phyloP scores from a whole-genome alignment of 805 yeast species.

The Cyberlindnera maritima region DNA sequence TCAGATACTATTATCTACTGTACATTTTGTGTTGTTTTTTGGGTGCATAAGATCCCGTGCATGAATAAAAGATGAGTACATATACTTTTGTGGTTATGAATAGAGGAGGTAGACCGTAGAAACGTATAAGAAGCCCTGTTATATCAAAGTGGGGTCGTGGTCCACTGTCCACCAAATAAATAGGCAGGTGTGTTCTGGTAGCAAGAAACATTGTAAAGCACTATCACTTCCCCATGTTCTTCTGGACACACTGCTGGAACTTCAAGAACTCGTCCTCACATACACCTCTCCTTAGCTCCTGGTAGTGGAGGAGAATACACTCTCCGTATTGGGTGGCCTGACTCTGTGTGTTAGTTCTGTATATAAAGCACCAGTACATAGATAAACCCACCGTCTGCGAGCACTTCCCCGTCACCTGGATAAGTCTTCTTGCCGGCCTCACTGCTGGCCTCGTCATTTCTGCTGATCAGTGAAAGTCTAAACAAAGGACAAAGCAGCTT shows the following conservation, averaged over 20 bases:
- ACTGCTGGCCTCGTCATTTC: not conserved
- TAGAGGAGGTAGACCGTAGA: no score
- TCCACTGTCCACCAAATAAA: no score
- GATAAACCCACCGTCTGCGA: slow-evolving; percentile 10
- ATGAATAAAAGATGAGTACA: not conserved
- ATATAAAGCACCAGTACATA: no score
- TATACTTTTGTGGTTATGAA: no score
- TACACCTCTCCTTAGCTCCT: slow-evolving; percentile 10
- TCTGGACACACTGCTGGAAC: slow-evolving; percentile 15
- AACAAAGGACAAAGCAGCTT: no score
- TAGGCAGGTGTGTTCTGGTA: no score
- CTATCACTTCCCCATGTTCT: slow-evolving; percentile 7
- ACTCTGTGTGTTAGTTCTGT: not conserved
- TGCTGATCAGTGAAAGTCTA: no score
- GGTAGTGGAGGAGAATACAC: slow-evolving; percentile 14
- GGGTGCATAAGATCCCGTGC: not conserved
- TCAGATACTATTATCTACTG: not conserved
- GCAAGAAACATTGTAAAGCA: no score
- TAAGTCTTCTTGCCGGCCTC: slow-evolving; percentile 12
- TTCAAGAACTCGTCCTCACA: slow-evolving; percentile 13
- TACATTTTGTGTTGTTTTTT: not conserved
- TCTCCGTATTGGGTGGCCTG: slow-evolving; percentile 15
- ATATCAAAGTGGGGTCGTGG: no score
- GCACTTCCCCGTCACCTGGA: slow-evolving; percentile 13
- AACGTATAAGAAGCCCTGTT: no score